Evolutionary conservation across 2,329 filamentous ascomycete genomes (phyloP), one percentile per base, ranked within the genome.

Genomic region (Botrytis medusae): DNA sequence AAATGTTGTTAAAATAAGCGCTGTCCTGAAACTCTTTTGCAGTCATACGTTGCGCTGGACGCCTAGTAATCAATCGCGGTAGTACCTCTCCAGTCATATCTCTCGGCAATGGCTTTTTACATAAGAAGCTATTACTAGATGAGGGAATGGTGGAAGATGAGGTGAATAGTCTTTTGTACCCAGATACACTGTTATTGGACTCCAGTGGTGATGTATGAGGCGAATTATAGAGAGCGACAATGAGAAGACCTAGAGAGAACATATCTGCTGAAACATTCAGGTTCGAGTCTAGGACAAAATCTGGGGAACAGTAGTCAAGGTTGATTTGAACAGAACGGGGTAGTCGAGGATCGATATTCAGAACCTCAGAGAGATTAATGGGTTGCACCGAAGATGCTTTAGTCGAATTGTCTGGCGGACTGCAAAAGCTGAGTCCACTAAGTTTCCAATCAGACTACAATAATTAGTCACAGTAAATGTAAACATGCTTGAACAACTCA

Each of bases 391-490:
- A 92, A 4, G 93, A 92, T 63, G 91, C 86, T 77, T 92, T 91
- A 42, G 89, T 91, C 32, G 92, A 93, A 78, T 89, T 88, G 77
- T 94, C 92, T 67, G 93, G 89, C 22, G 94, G 93, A 63, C 93
- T 93, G 81, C 92, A 93, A 82, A 98, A 99, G 0, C 92, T 90
- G 57, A 99, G 87, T n/a, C 95, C 96, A 78, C 94, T 95, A 75
- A 99, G 93, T 82, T 99, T 99, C 96, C 96, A 99, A 82, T 99
- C 96, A 65, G 93, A 97, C 91, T 93, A 79, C 79, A 75, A 82
- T 76, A 83, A 75, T 81, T 71, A 81, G 79, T 82, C 72, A 77
- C 40, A 74, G 54, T 71, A 46, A 29, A 44, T 68, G 64, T 70
- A 29, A 42, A 42, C 32, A 62, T 40, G 29, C 46, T 72, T n/a